These are phyloP conservation scores for Talaromyces verruculosus DNA, from an alignment of 2,329 filamentous ascomycete species.

Conservation along the genomic window DNA sequence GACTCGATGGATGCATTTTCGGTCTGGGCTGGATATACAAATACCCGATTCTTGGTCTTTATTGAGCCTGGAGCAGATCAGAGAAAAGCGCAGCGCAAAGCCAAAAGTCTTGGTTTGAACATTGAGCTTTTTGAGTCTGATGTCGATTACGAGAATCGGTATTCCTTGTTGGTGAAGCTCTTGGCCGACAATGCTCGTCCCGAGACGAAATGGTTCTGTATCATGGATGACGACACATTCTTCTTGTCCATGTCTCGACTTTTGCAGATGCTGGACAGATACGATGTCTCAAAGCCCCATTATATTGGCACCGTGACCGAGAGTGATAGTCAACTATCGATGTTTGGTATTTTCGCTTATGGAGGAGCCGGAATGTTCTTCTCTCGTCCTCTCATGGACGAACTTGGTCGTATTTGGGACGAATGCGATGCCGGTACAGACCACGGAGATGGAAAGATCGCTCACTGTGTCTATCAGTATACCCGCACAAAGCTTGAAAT, in stretches of 20 bases:
- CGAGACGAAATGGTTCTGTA: constrained; percentile 55
- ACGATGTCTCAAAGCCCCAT: constrained; percentile 51
- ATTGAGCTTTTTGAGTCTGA: constrained; percentile 37
- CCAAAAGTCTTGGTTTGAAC: constrained; percentile 44
- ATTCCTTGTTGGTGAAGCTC: constrained; percentile 57
- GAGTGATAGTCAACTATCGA: constrained; percentile 52
- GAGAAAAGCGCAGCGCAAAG: constrained; percentile 35
- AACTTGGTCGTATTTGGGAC: constrained; percentile 51
- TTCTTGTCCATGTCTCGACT: constrained; percentile 58
- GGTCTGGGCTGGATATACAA: constrained; percentile 57
- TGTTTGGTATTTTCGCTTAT: constrained; percentile 60
- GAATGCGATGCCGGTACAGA: constrained; percentile 50
- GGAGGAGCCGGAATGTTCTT: constrained; percentile 63
- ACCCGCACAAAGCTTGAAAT: constrained; percentile 57
- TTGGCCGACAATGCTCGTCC: constrained; percentile 48
- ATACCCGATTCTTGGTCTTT: constrained; percentile 55
- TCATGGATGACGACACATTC: constrained; percentile 66
- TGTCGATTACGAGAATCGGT: constrained; percentile 50
- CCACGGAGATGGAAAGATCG: constrained; percentile 58
- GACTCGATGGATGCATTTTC: constrained; percentile 54
- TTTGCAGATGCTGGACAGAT: constrained; percentile 47
- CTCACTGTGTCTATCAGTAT: constrained; percentile 58
- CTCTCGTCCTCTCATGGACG: constrained; percentile 52
- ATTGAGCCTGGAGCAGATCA: constrained; percentile 45
- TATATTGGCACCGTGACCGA: constrained; percentile 62